These are phyloP conservation scores for Guillardia theta DNA, from an alignment of 78 protist genomes.

Conservation along the genomic window DNA sequence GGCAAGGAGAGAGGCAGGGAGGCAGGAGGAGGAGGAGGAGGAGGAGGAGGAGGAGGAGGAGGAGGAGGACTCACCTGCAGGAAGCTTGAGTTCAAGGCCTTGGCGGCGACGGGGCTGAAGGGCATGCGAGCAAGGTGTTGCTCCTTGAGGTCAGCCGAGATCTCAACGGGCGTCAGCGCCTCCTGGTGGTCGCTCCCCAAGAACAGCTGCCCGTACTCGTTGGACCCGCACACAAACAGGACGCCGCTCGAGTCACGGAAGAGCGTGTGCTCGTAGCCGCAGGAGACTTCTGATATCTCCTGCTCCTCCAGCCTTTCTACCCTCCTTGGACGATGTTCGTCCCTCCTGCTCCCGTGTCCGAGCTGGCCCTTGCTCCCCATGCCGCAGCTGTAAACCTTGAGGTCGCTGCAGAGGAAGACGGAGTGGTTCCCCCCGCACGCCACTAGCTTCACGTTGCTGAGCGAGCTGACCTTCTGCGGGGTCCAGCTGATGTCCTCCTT, in stretches of 20 bases:
- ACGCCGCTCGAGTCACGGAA: not conserved
- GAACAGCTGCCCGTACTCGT: not conserved
- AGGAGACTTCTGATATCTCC: not conserved
- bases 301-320: not conserved
- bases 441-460: not conserved
- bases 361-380: not conserved
- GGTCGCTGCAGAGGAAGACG: not conserved
- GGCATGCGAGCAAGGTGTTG: no score
- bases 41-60: not conserved
- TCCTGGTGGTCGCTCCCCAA: no score
- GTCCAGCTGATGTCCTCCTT: not conserved
- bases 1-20: not conserved
- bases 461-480: not conserved
- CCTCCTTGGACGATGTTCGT: not conserved
- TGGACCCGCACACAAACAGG: not conserved
- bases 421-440: constrained; percentile 16
- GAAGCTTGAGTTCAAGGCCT: no score
- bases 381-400: not conserved
- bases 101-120: not conserved
- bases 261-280: not conserved
- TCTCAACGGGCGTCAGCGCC: no score
- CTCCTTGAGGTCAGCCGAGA: no score
- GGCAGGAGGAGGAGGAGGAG: not conserved
- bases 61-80: not conserved
- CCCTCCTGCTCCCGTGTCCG: not conserved